Evolutionary conservation across 768 basidiomycete species (phyloP), one percentile per base, ranked within the genome.

Genomic region (Infundibulicybe gibba): DNA sequence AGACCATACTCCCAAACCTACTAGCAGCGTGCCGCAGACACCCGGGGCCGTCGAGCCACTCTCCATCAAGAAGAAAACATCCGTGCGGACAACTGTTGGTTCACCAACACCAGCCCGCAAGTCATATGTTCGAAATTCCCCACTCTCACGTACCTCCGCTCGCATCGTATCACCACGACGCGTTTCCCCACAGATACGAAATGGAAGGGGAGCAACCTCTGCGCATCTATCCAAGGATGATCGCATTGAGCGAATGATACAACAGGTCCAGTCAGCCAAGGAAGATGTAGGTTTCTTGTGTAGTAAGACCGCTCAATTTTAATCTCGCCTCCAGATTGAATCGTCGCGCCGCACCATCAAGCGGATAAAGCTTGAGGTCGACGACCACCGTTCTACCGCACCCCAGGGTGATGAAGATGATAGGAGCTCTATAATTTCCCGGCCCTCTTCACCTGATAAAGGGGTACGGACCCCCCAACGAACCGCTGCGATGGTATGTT

Each of bases 31-130:
- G 19, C 53, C 72, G 20, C 55, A 67, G 47, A 64, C 67, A 19
- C 64, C 73, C 30, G 71, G 67, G 32, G 68, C 66, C 19, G 74
- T 91, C 16, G 88, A 89, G 57, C 90, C 90, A 6, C 68, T 93
- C 49, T 87, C 84, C 2, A 92, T 93, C 62, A 90, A 85, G 73
- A 91, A 93, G 72, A 90, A 89, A 62, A 71, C 77, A 5, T 87
- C 87, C 6, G 70, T 81, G 20, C 78, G 81, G 32, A 66, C 62
- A 40, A 48, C 64, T 20, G 55, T 69, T 33, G 62, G 61, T 39
- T 72, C 59, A 43, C 74, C 65, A 35, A 74, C 65, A 8, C 60
- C 70, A 6, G 57, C 59, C 8, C 66, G 75, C 34, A 76, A 68
- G 51, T 59, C 61, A 3, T 65, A 66, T 44, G 70, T 67, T 51